Conservation (phyloP, 2,329 filamentous ascomycete species). For the Monilinia fructigena region DNA sequence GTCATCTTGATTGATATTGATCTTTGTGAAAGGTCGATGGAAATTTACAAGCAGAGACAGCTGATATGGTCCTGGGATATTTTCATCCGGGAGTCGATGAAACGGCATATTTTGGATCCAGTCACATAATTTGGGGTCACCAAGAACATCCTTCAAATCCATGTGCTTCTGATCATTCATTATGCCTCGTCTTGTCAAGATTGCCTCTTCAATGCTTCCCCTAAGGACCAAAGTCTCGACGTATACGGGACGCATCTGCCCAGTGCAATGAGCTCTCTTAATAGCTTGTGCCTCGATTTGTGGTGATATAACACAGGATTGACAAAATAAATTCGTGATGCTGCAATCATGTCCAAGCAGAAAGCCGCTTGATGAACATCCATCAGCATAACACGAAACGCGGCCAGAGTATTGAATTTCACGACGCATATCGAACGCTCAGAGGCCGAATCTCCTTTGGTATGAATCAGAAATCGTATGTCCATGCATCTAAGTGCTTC, state of each 20-base stretch:
- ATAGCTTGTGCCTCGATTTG: slow-evolving; percentile 87
- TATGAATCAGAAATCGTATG: slow-evolving; percentile 65
- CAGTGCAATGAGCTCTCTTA: slow-evolving; percentile 84
- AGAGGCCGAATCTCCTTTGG: slow-evolving; percentile 59
- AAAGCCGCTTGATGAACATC: slow-evolving; percentile 87
- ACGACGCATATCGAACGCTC: slow-evolving; percentile 62
- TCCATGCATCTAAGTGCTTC: slow-evolving; percentile 74
- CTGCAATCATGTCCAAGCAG: slow-evolving; percentile 79
- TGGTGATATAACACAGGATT: slow-evolving; percentile 83
- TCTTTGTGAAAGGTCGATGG: too few relatives aligned
- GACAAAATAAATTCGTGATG: slow-evolving; percentile 84
- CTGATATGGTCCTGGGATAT: slow-evolving; percentile 44
- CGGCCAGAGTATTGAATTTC: slow-evolving; percentile 60
- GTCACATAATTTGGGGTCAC: slow-evolving; percentile 56
- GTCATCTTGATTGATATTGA: too few relatives aligned
- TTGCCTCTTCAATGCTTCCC: slow-evolving; percentile 80
- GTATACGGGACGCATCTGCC: slow-evolving; percentile 72
- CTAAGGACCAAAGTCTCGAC: slow-evolving; percentile 84
- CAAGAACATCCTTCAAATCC: slow-evolving; percentile 55
- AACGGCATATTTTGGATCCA: slow-evolving; percentile 58
- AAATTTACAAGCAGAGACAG: slow-evolving; percentile 38
- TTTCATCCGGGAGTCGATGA: slow-evolving; percentile 35
- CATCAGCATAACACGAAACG: slow-evolving; percentile 72
- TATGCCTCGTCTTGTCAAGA: slow-evolving; percentile 42
- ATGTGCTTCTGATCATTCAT: slow-evolving; percentile 52